These are phyloP conservation scores for Fusarium anguioides DNA, from an alignment of 2,329 filamentous ascomycete species.

Conservation along the genomic window DNA sequence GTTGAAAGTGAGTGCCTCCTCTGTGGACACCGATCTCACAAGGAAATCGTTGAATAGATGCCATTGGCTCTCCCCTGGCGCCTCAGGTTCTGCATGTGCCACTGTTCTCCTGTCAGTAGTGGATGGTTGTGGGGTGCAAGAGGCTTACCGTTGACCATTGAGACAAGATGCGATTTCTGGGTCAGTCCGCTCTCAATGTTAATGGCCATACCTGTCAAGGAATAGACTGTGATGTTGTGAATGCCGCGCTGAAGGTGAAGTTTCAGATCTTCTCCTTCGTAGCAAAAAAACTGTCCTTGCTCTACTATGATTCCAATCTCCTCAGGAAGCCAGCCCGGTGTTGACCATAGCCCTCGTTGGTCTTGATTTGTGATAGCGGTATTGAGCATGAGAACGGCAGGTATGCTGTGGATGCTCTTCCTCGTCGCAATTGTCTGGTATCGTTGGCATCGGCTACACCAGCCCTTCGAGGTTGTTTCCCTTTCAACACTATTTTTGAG, in stretches of 20 bases:
- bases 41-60: constrained; percentile 98
- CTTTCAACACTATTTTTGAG: constrained; percentile 93
- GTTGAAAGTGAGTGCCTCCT: constrained; percentile 91
- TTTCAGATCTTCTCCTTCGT: constrained; percentile 89
- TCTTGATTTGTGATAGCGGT: constrained; percentile 78
- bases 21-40: constrained; percentile 80
- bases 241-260: constrained; percentile 81
- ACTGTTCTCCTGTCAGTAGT: constrained; percentile 58
- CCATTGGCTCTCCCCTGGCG: constrained; percentile 78
- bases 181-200: constrained; percentile 89
- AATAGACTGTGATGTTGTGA: constrained; percentile 88
- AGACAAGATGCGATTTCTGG: constrained; percentile 90
- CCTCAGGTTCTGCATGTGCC: constrained; percentile 70
- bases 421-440: constrained; percentile 90
- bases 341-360: constrained; percentile 85
- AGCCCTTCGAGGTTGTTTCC: constrained; percentile 88
- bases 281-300: constrained; percentile 92
- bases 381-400: constrained; percentile 89
- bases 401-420: constrained; percentile 84
- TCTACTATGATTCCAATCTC: constrained; percentile 94
- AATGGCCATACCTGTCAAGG: constrained; percentile 87
- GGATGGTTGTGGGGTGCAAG: not conserved
- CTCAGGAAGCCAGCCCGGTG: constrained; percentile 89
- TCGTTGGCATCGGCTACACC: constrained; percentile 90
- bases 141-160: constrained; percentile 80